phyloP scores from a whole-genome alignment of 202 grass and related monocot genomes.

The Cymbopogon flexuosus region DNA sequence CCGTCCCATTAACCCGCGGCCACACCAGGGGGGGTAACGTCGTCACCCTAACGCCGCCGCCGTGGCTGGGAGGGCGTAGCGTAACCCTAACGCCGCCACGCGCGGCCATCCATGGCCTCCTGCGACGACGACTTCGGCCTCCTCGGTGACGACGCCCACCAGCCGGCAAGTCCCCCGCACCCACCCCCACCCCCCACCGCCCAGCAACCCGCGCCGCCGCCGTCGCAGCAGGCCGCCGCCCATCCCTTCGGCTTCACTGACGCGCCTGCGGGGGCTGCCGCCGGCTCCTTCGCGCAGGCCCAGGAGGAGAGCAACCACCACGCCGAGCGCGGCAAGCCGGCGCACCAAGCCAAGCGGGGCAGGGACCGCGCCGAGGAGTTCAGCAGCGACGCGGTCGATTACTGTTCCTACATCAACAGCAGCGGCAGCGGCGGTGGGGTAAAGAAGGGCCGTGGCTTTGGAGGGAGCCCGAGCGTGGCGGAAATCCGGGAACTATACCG shows the following conservation, averaged over 20 bases:
- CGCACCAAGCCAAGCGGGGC: slow-evolving; percentile 33
- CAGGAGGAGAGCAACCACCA: slow-evolving; percentile 45
- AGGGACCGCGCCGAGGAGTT: slow-evolving; percentile 45
- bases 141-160: slow-evolving; percentile 55
- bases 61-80: slow-evolving; percentile 36
- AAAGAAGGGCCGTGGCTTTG: slow-evolving; percentile 42
- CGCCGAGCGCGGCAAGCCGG: slow-evolving; percentile 42
- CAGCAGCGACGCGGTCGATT: slow-evolving; percentile 49
- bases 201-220: slow-evolving; percentile 22
- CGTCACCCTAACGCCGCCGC: slow-evolving; percentile 54
- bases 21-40: slow-evolving; percentile 28
- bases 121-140: slow-evolving; percentile 73
- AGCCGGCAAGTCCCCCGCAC: slow-evolving; percentile 8
- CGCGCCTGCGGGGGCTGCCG: neutral
- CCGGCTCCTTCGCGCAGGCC: slow-evolving; percentile 4
- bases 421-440: slow-evolving; percentile 36
- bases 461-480: neutral
- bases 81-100: slow-evolving; percentile 59
- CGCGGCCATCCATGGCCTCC: slow-evolving; percentile 59
- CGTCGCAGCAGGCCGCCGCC: neutral
- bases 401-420: slow-evolving; percentile 65
- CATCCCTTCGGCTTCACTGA: slow-evolving; percentile 40
- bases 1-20: slow-evolving; percentile 31
- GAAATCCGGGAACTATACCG: slow-evolving; percentile 41
- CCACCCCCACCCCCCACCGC: slow-evolving; percentile 1